Evolutionary conservation across 352 stramenopile species (phyloP).

Genomic region (Pythium biforme): DNA sequence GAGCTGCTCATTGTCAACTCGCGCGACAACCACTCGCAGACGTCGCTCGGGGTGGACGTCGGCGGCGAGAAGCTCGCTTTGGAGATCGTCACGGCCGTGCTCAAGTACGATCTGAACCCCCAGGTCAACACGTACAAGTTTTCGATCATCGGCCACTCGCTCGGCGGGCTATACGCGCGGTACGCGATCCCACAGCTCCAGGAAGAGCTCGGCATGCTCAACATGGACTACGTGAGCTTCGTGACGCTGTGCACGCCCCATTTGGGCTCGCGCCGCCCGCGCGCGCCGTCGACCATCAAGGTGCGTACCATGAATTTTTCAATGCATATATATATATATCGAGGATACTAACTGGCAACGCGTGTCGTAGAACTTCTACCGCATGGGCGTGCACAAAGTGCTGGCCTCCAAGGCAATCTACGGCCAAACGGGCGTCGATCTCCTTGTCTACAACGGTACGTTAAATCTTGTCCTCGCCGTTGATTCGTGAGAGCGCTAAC

Average conservation of each 20-base stretch:
- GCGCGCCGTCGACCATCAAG: conserved; percentile 61
- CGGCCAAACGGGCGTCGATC: conserved; percentile 70
- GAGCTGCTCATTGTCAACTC: conserved; percentile 75
- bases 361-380: conserved; percentile 57
- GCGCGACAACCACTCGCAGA: conserved; percentile 53
- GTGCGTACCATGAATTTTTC: no score
- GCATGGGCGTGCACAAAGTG: conserved; percentile 70
- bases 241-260: conserved; percentile 80
- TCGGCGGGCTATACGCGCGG: conserved; percentile 72
- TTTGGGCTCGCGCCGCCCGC: conserved; percentile 65
- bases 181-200: conserved; percentile 66
- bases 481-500: no score
- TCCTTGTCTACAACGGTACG: conserved; percentile 41
- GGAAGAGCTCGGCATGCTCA: conserved; percentile 47
- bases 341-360: no score
- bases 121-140: conserved; percentile 55
- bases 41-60: conserved; percentile 62
- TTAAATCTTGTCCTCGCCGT: not conserved
- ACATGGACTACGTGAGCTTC: conserved; percentile 73
- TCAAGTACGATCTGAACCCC: conserved; percentile 59
- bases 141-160: conserved; percentile 70
- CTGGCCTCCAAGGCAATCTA: conserved; percentile 63
- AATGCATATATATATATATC: no score
- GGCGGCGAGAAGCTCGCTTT: conserved; percentile 61
- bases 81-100: conserved; percentile 58